Evolutionary conservation across 2,329 filamentous ascomycete genomes (phyloP).

Genomic region (Fusarium mexicanum): DNA sequence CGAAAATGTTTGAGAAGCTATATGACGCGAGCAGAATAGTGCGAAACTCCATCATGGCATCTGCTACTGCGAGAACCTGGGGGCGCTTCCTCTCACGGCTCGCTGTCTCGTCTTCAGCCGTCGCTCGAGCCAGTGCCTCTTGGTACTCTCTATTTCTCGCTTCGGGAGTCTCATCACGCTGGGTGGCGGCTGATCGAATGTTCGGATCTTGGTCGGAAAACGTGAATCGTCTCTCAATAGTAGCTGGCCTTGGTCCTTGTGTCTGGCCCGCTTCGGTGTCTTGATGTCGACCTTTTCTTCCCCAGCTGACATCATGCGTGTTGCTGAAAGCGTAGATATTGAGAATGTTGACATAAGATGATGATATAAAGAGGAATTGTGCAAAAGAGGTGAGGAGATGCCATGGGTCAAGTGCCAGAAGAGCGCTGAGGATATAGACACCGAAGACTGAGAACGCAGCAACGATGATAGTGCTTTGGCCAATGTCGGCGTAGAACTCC

Average conservation of each 20-base stretch:
- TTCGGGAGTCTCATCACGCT: neutral
- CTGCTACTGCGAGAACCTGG: neutral
- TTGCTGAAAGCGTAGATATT: slow-evolving; percentile 11
- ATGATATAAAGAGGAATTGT: neutral
- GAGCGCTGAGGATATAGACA: neutral
- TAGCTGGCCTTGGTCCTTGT: neutral
- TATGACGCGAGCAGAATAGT: neutral
- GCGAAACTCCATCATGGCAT: slow-evolving; percentile 9
- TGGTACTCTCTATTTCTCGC: neutral
- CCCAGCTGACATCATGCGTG: slow-evolving; percentile 5
- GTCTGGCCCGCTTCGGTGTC: neutral
- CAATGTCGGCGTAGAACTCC: slow-evolving; percentile 6
- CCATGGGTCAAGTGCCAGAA: neutral
- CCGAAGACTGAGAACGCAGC: neutral
- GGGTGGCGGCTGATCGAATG: neutral
- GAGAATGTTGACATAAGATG: slow-evolving; percentile 2
- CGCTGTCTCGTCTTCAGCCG: neutral
- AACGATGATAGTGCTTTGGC: neutral
- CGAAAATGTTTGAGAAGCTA: slow-evolving; percentile 2
- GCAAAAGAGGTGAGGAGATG: neutral
- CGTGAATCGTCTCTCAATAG: neutral
- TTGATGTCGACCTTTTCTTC: neutral
- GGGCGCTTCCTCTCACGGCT: rapidly evolving
- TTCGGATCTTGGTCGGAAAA: neutral
- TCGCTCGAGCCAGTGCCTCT: neutral